Evolutionary conservation across 805 yeast genomes (phyloP).

Genomic region (baker's yeast (Saccharomyces cerevisiae)): DNA sequence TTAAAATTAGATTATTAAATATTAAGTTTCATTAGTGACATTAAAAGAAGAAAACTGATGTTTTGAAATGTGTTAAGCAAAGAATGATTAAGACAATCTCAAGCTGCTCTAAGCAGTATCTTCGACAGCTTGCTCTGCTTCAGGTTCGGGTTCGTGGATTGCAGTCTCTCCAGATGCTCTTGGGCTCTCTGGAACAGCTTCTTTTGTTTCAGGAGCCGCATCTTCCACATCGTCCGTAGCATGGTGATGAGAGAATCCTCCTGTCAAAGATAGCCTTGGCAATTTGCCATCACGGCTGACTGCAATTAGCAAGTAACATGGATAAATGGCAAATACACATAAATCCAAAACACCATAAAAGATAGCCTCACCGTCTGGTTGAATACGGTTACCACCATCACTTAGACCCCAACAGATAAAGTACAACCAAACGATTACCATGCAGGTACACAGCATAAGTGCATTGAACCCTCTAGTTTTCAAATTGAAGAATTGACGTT

Average conservation of each 20-base stretch:
- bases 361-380: conserved; percentile 46
- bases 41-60: not conserved
- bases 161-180: not conserved
- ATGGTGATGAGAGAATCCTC: not conserved
- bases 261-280: conserved; percentile 8
- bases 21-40: not conserved
- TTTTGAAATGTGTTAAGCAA: not conserved
- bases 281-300: conserved; percentile 9
- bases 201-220: not conserved
- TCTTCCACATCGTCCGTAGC: not conserved
- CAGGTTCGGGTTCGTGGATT: not conserved
- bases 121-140: not conserved
- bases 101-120: not conserved
- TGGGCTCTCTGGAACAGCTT: not conserved
- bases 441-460: conserved; percentile 15
- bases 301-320: conserved; percentile 27
- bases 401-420: conserved; percentile 43
- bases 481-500: conserved; percentile 25
- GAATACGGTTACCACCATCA: conserved; percentile 50
- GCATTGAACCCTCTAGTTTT: conserved; percentile 9
- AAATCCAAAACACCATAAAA: conserved; percentile 47
- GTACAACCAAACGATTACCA: conserved; percentile 35
- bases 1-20: not conserved
- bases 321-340: conserved; percentile 36
- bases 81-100: not conserved